These are phyloP conservation scores for Fraxinus americana DNA, from an alignment of 257 asterid genomes.

Conservation along the genomic window DNA sequence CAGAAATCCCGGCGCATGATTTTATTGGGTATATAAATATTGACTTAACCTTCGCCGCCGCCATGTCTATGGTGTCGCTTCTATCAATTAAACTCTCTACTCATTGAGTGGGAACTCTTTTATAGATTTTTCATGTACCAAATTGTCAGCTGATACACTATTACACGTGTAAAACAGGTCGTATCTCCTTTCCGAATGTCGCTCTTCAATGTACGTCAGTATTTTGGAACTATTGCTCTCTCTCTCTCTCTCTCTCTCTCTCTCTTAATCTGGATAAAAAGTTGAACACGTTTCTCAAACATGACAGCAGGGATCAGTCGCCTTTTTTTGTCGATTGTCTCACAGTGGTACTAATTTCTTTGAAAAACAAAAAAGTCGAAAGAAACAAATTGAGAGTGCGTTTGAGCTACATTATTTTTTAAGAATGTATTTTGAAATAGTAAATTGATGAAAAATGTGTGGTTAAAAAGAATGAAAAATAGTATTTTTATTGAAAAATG, in stretches of 20 bases:
- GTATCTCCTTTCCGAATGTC: neutral
- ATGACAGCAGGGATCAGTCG: too few relatives aligned
- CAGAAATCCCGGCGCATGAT: constrained; percentile 76
- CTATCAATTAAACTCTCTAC: neutral
- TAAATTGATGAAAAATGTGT: too few relatives aligned
- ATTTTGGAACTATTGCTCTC: neutral
- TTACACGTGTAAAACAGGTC: neutral
- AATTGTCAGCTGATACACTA: neutral
- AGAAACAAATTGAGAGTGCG: too few relatives aligned
- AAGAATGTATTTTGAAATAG: too few relatives aligned
- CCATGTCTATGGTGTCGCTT: constrained; percentile 2
- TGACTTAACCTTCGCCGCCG: constrained; percentile 50
- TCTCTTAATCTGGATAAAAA: neutral
- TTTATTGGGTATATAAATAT: constrained; percentile 69
- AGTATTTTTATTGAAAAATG: too few relatives aligned
- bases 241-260: too few relatives aligned
- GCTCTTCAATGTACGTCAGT: neutral
- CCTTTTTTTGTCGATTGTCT: too few relatives aligned
- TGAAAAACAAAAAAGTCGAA: too few relatives aligned
- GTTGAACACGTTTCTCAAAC: neutral
- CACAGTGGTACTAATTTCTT: too few relatives aligned
- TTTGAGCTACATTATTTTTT: too few relatives aligned
- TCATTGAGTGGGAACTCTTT: too few relatives aligned
- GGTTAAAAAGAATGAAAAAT: too few relatives aligned
- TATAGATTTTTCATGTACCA: neutral